phyloP scores from a whole-genome alignment of 306 rosid species.

The Herpetospermum pedunculosum region DNA sequence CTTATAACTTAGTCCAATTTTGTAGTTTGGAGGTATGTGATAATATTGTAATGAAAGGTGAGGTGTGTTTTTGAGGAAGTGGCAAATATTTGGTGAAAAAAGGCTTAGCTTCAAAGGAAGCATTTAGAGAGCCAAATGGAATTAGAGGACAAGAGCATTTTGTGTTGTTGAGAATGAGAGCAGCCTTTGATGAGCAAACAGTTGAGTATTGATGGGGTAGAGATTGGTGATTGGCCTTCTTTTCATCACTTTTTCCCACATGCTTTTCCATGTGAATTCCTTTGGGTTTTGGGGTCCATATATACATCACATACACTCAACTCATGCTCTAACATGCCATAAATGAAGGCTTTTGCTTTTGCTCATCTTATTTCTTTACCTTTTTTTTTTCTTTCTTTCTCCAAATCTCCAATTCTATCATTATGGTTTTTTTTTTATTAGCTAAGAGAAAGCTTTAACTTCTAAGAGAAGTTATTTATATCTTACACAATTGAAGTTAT shows the following conservation, averaged over 20 bases:
- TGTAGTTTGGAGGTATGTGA: background rate
- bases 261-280: slow-evolving; percentile 6
- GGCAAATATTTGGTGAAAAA: background rate
- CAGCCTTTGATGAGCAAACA: background rate
- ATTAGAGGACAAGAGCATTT: background rate
- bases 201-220: background rate
- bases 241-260: background rate
- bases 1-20: too few species aligned
- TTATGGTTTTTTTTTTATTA: too few species aligned
- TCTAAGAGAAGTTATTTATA: background rate
- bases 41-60: background rate
- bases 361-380: background rate
- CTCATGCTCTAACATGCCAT: background rate
- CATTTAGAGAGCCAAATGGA: background rate
- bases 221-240: background rate
- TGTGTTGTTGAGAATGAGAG: background rate
- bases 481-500: background rate
- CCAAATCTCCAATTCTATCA: too few species aligned
- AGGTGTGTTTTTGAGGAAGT: background rate
- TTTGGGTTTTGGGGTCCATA: slow-evolving; percentile 1
- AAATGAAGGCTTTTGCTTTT: background rate
- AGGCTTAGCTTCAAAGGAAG: background rate
- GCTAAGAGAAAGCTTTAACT: too few species aligned
- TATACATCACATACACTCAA: background rate
- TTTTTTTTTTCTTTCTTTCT: background rate